These are phyloP conservation scores for Podospora conica DNA, from an alignment of 495 filamentous ascomycete species.

Conservation along the genomic window DNA sequence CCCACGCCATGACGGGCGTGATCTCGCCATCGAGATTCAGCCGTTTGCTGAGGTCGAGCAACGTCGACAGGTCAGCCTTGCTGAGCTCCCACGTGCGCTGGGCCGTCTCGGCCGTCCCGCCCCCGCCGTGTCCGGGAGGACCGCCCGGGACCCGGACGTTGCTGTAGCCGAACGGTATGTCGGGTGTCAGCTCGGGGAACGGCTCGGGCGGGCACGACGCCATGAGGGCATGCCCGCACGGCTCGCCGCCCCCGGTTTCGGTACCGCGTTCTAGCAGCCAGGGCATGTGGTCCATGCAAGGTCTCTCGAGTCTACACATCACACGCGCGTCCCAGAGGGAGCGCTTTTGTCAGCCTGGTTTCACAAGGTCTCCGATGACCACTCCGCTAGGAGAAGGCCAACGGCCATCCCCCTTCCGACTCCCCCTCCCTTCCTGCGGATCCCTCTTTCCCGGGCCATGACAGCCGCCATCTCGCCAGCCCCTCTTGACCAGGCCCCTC, in stretches of 20 bases:
- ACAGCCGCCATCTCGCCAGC: not conserved
- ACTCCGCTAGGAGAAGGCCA: not conserved
- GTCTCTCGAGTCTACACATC: conserved; percentile 72
- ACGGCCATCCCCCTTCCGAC: not conserved
- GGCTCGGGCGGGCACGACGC: conserved; percentile 72
- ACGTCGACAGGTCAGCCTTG: conserved; percentile 65
- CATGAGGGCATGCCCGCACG: conserved; percentile 82
- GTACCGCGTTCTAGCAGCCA: conserved; percentile 57
- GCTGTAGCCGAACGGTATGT: conserved; percentile 46
- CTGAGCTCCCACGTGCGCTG: conserved; percentile 63
- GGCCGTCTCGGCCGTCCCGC: conserved; percentile 36
- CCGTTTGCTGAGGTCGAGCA: conserved; percentile 77
- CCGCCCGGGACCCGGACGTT: conserved; percentile 14
- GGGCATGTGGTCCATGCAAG: conserved; percentile 91
- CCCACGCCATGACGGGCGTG: conserved; percentile 95
- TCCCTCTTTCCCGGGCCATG: not conserved
- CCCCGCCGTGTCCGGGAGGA: conserved; percentile 25
- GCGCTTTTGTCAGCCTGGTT: conserved; percentile 18
- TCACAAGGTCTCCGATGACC: not conserved
- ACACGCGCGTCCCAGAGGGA: conserved; percentile 6
- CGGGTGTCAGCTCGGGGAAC: conserved; percentile 37
- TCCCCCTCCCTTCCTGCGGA: not conserved
- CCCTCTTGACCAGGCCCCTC: not conserved
- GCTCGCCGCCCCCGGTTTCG: conserved; percentile 44
- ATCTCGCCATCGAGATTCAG: conserved; percentile 88